phyloP scores from a whole-genome alignment of 495 filamentous ascomycete species.

The Aspergillus leporis region DNA sequence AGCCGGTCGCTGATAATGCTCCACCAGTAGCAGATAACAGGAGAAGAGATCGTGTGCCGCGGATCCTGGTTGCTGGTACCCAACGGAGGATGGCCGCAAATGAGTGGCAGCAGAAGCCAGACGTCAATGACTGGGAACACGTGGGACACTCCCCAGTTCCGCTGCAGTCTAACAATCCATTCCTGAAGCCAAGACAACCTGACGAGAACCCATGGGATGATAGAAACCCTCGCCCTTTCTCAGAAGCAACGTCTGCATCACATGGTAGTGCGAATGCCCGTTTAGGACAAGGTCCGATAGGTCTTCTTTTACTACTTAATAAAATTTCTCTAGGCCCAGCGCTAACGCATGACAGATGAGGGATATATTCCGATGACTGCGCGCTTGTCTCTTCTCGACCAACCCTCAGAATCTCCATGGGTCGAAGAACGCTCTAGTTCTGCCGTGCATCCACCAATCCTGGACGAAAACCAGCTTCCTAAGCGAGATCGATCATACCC shows the following conservation, averaged over 20 bases:
- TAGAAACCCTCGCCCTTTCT: constrained; percentile 26
- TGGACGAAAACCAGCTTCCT: constrained; percentile 5
- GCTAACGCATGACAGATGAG: constrained; percentile 32
- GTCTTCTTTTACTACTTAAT: background rate
- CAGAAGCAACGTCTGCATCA: constrained; percentile 21
- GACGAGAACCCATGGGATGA: constrained; percentile 28
- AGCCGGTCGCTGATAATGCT: constrained; percentile 6
- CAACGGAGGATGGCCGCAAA: constrained; percentile 26
- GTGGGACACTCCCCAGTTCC: constrained; percentile 24
- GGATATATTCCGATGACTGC: constrained; percentile 51
- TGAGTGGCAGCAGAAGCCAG: constrained; percentile 23
- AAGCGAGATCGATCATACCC: background rate
- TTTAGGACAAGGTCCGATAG: constrained; percentile 36
- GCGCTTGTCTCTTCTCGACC: constrained; percentile 42
- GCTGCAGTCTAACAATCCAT: constrained; percentile 48
- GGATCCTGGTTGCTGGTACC: constrained; percentile 29
- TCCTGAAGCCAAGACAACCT: constrained; percentile 34
- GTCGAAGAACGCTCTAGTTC: constrained; percentile 17
- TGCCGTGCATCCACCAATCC: background rate
- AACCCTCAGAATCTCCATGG: constrained; percentile 30
- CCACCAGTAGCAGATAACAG: constrained; percentile 12
- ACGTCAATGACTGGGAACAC: constrained; percentile 25
- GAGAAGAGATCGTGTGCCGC: constrained; percentile 22
- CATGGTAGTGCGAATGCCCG: constrained; percentile 28
- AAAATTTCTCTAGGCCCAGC: background rate